phyloP scores from a whole-genome alignment of 2,329 filamentous ascomycete species.

The Mycocentrospora acerina region DNA sequence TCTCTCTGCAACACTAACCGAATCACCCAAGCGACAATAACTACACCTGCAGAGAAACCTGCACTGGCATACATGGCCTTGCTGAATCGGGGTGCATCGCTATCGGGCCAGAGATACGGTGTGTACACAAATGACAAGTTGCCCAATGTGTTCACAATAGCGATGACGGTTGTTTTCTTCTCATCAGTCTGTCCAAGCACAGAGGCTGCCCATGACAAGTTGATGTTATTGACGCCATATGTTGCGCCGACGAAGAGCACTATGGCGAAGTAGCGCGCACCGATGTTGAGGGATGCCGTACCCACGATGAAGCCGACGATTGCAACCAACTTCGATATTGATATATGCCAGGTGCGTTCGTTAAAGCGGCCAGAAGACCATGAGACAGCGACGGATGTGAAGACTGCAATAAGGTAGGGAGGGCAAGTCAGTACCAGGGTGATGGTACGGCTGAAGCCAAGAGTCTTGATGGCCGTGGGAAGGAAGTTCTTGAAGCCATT shows the following conservation, averaged over 20 bases:
- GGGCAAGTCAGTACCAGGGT: slow-evolving; percentile 30
- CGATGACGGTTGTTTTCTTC: slow-evolving; percentile 44
- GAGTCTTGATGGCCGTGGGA: slow-evolving; percentile 15
- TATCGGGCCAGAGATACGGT: slow-evolving; percentile 16
- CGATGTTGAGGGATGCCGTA: slow-evolving; percentile 25
- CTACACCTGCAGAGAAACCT: slow-evolving; percentile 12
- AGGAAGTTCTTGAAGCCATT: slow-evolving; percentile 12
- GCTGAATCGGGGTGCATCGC: slow-evolving; percentile 10
- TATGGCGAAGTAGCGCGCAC: slow-evolving; percentile 34
- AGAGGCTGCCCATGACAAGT: slow-evolving; percentile 43
- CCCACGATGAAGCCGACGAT: slow-evolving; percentile 35
- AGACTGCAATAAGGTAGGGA: slow-evolving; percentile 35
- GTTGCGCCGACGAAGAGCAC: slow-evolving; percentile 34
- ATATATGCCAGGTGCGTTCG: slow-evolving; percentile 38
- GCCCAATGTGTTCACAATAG: slow-evolving; percentile 44
- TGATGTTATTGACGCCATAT: slow-evolving; percentile 36
- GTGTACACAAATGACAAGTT: slow-evolving; percentile 41
- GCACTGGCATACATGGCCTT: slow-evolving; percentile 17
- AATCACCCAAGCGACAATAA: slow-evolving; percentile 17
- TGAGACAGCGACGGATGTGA: slow-evolving; percentile 24
- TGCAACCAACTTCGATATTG: slow-evolving; percentile 23
- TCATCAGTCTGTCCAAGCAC: slow-evolving; percentile 44
- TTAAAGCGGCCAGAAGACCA: slow-evolving; percentile 27
- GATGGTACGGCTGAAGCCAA: slow-evolving; percentile 33
- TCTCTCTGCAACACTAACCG: slow-evolving; percentile 16